These are phyloP conservation scores for Rhizopus microsporus DNA, from an alignment of 371 early-diverging fungal species.

Conservation along the genomic window DNA sequence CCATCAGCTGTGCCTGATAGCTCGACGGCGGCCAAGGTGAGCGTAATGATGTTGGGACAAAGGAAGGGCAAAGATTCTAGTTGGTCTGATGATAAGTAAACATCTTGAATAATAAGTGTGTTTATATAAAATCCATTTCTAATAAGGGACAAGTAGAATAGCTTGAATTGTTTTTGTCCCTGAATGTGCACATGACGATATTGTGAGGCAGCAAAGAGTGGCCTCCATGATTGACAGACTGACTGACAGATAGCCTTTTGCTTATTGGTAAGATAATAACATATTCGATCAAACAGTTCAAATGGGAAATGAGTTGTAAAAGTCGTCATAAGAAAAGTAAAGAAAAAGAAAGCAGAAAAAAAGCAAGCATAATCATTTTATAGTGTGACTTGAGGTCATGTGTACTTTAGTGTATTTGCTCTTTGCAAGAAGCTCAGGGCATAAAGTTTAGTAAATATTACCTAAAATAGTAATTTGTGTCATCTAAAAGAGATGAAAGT, in stretches of 20 bases:
- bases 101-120: slow-evolving; percentile 12
- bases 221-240: slow-evolving; percentile 20
- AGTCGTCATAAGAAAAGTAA: slow-evolving; percentile 1
- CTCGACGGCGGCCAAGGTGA: slow-evolving; percentile 3
- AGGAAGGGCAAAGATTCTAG: slow-evolving; percentile 6
- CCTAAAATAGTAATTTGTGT: too few relatives aligned
- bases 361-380: neutral
- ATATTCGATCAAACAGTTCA: slow-evolving; percentile 17
- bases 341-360: neutral
- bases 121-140: slow-evolving; percentile 14
- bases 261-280: slow-evolving; percentile 16
- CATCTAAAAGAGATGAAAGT: too few relatives aligned
- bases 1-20: neutral
- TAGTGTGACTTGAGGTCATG: neutral
- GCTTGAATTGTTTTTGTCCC: slow-evolving; percentile 16
- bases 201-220: slow-evolving; percentile 16
- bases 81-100: slow-evolving; percentile 7
- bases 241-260: slow-evolving; percentile 17
- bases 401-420: too few relatives aligned
- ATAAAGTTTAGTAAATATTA: too few relatives aligned
- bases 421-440: too few relatives aligned
- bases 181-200: slow-evolving; percentile 15
- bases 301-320: slow-evolving; percentile 4
- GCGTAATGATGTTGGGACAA: slow-evolving; percentile 13
- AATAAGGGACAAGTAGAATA: slow-evolving; percentile 8